Percentiles rank a stretch among this genome's conserved stretches.
Evolutionary conservation across 2,329 filamentous ascomycete species (phyloP).

Genomic region (Diaporthe australafricana): DNA sequence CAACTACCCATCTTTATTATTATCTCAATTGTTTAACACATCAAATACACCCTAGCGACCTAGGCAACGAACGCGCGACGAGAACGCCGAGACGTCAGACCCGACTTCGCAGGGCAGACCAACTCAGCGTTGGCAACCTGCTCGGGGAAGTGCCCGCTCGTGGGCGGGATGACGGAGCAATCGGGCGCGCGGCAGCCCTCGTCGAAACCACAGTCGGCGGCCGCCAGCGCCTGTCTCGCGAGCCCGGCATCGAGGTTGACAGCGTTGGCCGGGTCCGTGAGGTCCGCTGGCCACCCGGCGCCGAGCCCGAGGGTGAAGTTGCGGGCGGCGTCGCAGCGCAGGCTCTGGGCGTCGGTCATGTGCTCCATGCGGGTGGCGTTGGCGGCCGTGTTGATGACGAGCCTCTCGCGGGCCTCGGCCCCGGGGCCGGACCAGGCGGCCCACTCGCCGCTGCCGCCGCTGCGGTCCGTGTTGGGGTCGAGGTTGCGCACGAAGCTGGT

Average conservation of each 20-base stretch:
- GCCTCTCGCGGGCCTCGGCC: background rate
- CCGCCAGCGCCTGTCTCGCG: conserved; percentile 2
- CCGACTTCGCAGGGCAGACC: background rate
- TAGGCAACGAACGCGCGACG: background rate
- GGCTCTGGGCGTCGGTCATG: conserved; percentile 22
- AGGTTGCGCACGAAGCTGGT: conserved; percentile 26
- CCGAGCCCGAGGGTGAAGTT: conserved; percentile 12
- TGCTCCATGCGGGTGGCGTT: conserved; percentile 14
- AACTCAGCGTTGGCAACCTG: conserved; percentile 5
- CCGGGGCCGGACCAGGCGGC: background rate
- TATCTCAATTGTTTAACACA: too few relatives aligned
- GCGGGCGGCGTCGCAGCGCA: conserved; percentile 8
- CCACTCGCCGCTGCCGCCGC: background rate
- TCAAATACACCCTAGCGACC: background rate
- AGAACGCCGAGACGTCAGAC: background rate
- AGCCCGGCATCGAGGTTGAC: conserved; percentile 14
- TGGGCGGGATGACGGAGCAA: conserved; percentile 14
- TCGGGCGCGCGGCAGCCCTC: conserved; percentile 12
- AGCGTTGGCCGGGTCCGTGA: background rate
- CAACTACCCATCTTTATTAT: background rate
- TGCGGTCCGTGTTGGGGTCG: conserved; percentile 19
- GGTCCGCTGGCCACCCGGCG: background rate
- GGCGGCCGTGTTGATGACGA: conserved; percentile 10
- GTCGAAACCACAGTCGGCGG: conserved; percentile 2
- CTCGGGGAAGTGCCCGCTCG: conserved; percentile 16